These are phyloP conservation scores for Pythium insidiosum DNA, from an alignment of 352 stramenopile species.

Conservation along the genomic window DNA sequence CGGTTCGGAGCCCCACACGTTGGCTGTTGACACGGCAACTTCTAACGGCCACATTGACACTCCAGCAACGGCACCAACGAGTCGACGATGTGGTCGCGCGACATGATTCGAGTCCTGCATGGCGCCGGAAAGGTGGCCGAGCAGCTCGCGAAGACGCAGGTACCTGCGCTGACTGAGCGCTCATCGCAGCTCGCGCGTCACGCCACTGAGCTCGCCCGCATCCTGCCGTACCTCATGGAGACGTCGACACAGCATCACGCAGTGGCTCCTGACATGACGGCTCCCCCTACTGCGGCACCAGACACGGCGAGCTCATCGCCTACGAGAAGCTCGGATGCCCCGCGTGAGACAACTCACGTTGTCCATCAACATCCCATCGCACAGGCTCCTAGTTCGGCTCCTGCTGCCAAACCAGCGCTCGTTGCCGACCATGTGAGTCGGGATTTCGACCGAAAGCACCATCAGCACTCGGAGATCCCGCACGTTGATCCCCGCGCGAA, in stretches of 20 bases:
- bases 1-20: slow-evolving; percentile 1
- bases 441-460: slow-evolving; percentile 3
- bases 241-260: too few species aligned
- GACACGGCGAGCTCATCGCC: too few species aligned
- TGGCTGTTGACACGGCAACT: background rate
- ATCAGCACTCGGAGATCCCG: slow-evolving; percentile 5
- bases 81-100: slow-evolving; percentile 53
- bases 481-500: slow-evolving; percentile 3
- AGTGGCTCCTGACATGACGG: too few species aligned
- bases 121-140: slow-evolving; percentile 58
- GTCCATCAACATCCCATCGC: slow-evolving; percentile 1
- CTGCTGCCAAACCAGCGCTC: background rate
- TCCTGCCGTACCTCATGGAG: slow-evolving; percentile 37
- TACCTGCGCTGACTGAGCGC: slow-evolving; percentile 24
- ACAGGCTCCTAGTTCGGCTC: background rate
- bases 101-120: slow-evolving; percentile 64
- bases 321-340: background rate
- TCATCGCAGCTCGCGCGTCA: slow-evolving; percentile 11
- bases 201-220: slow-evolving; percentile 24
- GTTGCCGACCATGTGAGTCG: slow-evolving; percentile 7
- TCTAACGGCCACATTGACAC: background rate
- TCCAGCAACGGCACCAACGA: background rate
- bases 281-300: too few species aligned
- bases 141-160: slow-evolving; percentile 31
- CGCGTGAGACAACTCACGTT: slow-evolving; percentile 2